A percentile compares a stretch with the other conserved stretches of the same genome.
phyloP scores from a whole-genome alignment of 495 filamentous ascomycete genomes.

The Xylaria intraflava region DNA sequence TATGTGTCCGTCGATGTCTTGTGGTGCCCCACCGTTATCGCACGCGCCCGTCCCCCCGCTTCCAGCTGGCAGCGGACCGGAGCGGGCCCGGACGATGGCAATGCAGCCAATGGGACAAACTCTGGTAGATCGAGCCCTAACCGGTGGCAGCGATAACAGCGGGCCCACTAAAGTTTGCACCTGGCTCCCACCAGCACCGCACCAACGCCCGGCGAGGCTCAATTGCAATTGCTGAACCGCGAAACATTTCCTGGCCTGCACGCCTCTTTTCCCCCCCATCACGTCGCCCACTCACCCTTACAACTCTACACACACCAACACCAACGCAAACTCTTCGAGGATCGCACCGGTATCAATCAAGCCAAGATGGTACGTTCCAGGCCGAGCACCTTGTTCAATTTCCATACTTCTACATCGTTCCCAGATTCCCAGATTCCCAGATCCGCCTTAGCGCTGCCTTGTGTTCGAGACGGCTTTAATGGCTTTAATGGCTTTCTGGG shows the following conservation, averaged over 20 bases:
- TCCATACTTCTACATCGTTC: background rate
- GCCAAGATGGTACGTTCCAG: constrained; percentile 49
- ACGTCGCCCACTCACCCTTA: constrained; percentile 8
- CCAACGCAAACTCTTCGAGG: constrained; percentile 43
- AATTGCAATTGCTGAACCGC: constrained; percentile 19
- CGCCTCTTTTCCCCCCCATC: constrained; percentile 11
- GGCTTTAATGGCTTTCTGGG: no score
- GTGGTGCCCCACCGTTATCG: background rate
- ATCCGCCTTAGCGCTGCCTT: constrained; percentile 1
- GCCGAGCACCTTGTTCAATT: background rate
- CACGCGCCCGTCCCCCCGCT: background rate
- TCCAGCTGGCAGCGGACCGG: background rate
- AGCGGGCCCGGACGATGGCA: background rate
- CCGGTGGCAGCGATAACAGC: constrained; percentile 20
- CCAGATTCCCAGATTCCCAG: no score
- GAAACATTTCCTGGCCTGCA: constrained; percentile 22
- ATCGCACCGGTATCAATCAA: constrained; percentile 44
- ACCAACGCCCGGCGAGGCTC: constrained; percentile 14
- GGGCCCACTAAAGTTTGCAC: constrained; percentile 1
- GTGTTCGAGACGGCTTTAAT: constrained; percentile 6
- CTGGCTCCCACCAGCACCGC: constrained; percentile 14
- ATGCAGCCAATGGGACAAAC: constrained; percentile 24
- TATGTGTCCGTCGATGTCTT: no score
- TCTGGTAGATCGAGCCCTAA: constrained; percentile 27
- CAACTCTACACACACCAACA: constrained; percentile 13